Percentiles rank a stretch among this genome's conserved stretches.
Conservation (phyloP, 2,329 filamentous ascomycete genomes). For the Apiospora phragmitis region DNA sequence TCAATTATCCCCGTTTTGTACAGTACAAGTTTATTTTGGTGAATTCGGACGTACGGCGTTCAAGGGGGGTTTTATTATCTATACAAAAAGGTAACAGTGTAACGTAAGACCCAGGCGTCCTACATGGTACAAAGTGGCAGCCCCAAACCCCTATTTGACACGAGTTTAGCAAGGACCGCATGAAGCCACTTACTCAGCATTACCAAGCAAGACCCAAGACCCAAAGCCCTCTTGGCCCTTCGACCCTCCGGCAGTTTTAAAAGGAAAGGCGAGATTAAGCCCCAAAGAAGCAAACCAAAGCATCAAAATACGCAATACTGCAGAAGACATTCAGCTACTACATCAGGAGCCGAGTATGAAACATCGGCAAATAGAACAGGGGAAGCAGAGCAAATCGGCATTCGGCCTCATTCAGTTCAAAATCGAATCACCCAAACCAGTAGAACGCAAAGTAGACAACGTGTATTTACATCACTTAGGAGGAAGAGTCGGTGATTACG, state of each 20-base stretch:
- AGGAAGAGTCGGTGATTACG: not conserved
- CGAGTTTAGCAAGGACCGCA: not conserved
- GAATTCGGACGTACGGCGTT: too few species aligned
- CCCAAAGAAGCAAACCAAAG: not conserved
- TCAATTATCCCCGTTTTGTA: too few species aligned
- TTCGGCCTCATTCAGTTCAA: not conserved
- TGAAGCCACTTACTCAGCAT: not conserved
- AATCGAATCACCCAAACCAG: not conserved
- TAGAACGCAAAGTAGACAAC: not conserved
- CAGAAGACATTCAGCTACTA: not conserved
- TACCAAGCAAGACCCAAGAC: not conserved
- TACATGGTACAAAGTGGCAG: too few species aligned
- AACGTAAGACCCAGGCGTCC: too few species aligned
- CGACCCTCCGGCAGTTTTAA: too few species aligned
- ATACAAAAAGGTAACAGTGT: too few species aligned
- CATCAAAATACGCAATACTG: not conserved
- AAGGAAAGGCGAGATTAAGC: not conserved
- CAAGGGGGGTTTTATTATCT: too few species aligned
- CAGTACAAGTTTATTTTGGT: too few species aligned
- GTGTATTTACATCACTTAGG: not conserved
- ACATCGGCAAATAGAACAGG: not conserved
- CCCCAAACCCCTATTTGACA: not conserved
- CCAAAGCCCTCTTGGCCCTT: too few species aligned
- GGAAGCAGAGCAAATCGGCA: not conserved
- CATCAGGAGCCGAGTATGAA: not conserved